phyloP scores from a whole-genome alignment of 164 flowering plant genomes.

The Magnolia officinalis region DNA sequence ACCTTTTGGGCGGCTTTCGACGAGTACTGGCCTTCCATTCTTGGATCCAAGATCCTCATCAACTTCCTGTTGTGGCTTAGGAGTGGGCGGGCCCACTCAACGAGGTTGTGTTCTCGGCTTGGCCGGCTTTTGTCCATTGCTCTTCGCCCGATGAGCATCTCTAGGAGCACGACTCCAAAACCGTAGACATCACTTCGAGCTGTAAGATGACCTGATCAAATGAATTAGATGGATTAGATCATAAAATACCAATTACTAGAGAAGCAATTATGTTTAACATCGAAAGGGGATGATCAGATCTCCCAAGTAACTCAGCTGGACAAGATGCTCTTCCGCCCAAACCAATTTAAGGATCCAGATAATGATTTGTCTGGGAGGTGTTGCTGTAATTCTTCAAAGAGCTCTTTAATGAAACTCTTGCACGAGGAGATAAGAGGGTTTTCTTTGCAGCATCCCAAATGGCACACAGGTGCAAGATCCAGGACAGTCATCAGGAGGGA shows the following conservation, averaged over 20 bases:
- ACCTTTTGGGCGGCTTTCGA: slow-evolving; percentile 55
- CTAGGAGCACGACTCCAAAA: slow-evolving; percentile 92
- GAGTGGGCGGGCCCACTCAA: slow-evolving; percentile 93
- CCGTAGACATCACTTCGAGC: slow-evolving; percentile 94
- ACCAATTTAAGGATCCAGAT: background rate
- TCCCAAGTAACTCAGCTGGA: no score
- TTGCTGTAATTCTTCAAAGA: no score
- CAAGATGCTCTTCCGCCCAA: background rate
- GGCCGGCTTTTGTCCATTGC: slow-evolving; percentile 90
- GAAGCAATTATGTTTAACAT: background rate
- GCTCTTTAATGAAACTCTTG: no score
- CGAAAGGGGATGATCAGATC: no score
- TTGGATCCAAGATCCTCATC: slow-evolving; percentile 69
- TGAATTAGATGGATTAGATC: background rate
- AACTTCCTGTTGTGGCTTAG: slow-evolving; percentile 69
- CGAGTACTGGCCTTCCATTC: slow-evolving; percentile 86
- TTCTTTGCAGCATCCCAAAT: no score
- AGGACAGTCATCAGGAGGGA: no score
- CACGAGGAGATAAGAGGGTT: no score
- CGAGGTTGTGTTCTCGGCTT: slow-evolving; percentile 84
- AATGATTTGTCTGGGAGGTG: background rate
- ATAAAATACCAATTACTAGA: background rate
- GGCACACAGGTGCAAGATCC: no score
- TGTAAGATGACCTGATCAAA: slow-evolving; percentile 73
- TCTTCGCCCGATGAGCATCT: slow-evolving; percentile 84